Evolutionary conservation across 108 stramenopile species (phyloP).

Genomic region (Pseudonitzschia delicatissima): DNA sequence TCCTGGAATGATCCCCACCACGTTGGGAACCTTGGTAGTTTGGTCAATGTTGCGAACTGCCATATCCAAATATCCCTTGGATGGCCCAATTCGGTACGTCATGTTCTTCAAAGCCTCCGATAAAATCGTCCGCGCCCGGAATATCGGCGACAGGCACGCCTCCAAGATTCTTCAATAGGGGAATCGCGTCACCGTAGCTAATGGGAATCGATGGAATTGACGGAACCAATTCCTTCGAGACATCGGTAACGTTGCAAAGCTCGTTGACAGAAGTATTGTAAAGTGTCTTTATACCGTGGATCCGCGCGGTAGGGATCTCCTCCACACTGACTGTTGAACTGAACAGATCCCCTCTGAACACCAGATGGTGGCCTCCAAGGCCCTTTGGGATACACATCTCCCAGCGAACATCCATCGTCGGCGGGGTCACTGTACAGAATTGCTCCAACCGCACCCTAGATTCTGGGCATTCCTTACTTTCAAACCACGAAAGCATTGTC

Average conservation of each 20-base stretch:
- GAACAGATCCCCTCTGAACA: conserved; percentile 62
- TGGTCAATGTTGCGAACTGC: conserved; percentile 33
- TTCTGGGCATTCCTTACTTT: conserved; percentile 70
- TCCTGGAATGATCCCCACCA: conserved; percentile 53
- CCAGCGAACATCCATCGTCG: conserved; percentile 51
- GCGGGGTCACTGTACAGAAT: conserved; percentile 61
- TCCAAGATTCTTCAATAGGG: conserved; percentile 45
- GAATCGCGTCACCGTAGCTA: conserved; percentile 55
- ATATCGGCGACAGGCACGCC: conserved; percentile 9
- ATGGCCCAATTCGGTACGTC: conserved; percentile 54
- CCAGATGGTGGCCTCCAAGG: conserved; percentile 48
- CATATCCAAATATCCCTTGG: conserved; percentile 8
- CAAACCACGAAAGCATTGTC: conserved; percentile 68
- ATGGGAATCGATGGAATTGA: conserved; percentile 54
- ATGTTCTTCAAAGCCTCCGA: conserved; percentile 43
- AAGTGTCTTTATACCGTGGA: conserved; percentile 16
- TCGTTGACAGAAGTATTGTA: conserved; percentile 26
- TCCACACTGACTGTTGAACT: conserved; percentile 55
- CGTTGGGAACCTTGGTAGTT: conserved; percentile 51
- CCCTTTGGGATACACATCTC: conserved; percentile 56
- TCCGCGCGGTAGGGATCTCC: conserved; percentile 63
- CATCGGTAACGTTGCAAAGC: conserved; percentile 41
- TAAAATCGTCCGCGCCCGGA: conserved; percentile 30
- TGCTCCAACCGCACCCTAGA: conserved; percentile 43
- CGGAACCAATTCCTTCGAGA: conserved; percentile 62